These are phyloP conservation scores for Murraya paniculata DNA, from an alignment of 345 rosid species.

Conservation along the genomic window DNA sequence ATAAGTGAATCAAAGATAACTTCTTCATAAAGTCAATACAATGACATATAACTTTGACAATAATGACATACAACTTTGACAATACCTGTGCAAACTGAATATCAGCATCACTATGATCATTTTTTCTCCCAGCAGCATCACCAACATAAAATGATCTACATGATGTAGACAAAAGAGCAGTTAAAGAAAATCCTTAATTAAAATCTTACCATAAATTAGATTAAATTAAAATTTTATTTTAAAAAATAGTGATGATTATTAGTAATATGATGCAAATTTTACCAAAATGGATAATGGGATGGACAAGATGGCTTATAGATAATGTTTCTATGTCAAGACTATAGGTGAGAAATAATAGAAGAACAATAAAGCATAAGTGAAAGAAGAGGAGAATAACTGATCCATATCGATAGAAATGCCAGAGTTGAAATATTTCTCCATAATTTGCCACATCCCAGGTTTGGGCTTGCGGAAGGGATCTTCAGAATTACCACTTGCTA, in stretches of 20 bases:
- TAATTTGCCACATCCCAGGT: conserved; percentile 86
- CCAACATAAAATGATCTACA: conserved; percentile 93
- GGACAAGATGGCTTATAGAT: not conserved
- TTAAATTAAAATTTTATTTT: too few species aligned
- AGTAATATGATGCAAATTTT: not conserved
- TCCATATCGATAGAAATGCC: conserved; percentile 77
- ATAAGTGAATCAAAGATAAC: not conserved
- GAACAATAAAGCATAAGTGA: conserved; percentile 8
- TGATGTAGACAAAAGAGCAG: not conserved
- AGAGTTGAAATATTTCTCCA: conserved; percentile 85
- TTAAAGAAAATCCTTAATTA: not conserved
- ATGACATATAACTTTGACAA: not conserved
- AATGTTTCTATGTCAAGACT: not conserved
- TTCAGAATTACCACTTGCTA: conserved; percentile 38
- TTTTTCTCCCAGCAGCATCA: conserved; percentile 87
- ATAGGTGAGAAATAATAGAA: not conserved
- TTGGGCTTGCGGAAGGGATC: conserved; percentile 86
- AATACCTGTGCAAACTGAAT: conserved; percentile 77
- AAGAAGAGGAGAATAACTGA: conserved; percentile 43
- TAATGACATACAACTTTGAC: not conserved
- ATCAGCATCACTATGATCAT: conserved; percentile 90
- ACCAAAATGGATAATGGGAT: not conserved
- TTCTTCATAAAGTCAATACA: conserved; percentile 3
- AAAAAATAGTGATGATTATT: too few species aligned
- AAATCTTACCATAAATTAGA: not conserved